Conservation (phyloP, 2,329 filamentous ascomycete species). For the Aspergillus sergii region DNA sequence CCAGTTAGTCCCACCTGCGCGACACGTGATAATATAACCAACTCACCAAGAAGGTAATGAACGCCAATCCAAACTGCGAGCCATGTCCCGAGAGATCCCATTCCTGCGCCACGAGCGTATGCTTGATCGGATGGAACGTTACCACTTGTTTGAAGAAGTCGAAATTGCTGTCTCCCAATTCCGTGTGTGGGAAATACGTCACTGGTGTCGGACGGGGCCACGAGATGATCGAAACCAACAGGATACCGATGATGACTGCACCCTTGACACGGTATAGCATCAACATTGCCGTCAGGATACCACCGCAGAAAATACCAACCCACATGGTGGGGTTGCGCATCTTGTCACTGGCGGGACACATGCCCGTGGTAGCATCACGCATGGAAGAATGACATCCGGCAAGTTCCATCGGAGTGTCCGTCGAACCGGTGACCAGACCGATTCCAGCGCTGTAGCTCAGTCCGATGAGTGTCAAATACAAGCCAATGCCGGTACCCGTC, state of each 20-base stretch:
- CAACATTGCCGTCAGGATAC: constrained; percentile 75
- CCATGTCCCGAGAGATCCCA: constrained; percentile 72
- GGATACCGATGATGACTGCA: constrained; percentile 79
- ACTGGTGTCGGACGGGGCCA: constrained; percentile 78
- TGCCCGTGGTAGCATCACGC: constrained; percentile 44
- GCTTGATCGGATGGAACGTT: constrained; percentile 75
- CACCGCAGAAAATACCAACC: constrained; percentile 86
- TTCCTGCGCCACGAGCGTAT: constrained; percentile 69
- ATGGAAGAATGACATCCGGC: constrained; percentile 69
- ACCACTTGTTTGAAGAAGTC: constrained; percentile 89
- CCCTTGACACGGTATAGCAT: constrained; percentile 88
- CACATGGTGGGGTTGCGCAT: constrained; percentile 85
- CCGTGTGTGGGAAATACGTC: constrained; percentile 78
- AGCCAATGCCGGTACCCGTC: constrained; percentile 80
- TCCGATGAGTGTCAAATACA: constrained; percentile 70
- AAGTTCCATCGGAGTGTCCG: constrained; percentile 69
- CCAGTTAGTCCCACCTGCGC: neutral
- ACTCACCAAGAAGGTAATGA: constrained; percentile 73
- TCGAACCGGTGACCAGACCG: constrained; percentile 72
- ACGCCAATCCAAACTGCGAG: constrained; percentile 77
- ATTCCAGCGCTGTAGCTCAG: constrained; percentile 80
- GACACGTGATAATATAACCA: neutral
- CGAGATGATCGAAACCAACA: constrained; percentile 83
- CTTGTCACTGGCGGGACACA: constrained; percentile 67
- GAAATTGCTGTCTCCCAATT: constrained; percentile 69